phyloP scores from a whole-genome alignment of 2,329 filamentous ascomycete species.

The Zymoseptoria pseudotritici region DNA sequence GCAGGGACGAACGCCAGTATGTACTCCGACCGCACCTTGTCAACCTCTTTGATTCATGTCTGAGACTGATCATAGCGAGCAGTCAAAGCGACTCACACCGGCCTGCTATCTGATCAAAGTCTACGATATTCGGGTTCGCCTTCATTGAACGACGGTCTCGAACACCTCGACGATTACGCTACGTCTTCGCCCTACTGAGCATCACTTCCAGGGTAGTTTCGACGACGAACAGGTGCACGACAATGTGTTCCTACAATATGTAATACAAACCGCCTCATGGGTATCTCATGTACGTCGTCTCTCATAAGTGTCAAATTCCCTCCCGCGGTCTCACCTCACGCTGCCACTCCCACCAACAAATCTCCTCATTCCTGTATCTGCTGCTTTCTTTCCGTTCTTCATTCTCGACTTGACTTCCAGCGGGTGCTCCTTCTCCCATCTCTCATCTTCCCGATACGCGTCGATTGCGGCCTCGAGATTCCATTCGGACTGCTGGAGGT shows the following conservation, averaged over 20 bases:
- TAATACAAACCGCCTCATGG: neutral
- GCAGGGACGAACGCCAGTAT: neutral
- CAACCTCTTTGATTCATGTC: neutral
- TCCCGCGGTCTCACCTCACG: neutral
- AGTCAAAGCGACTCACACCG: neutral
- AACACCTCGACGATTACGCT: too few species aligned
- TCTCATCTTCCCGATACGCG: slow-evolving; percentile 62
- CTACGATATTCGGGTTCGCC: neutral
- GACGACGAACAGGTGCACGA: neutral
- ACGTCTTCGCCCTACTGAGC: neutral
- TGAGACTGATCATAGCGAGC: neutral
- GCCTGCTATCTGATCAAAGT: neutral
- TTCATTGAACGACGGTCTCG: too few species aligned
- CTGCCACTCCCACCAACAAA: slow-evolving; percentile 24
- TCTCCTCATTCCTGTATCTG: slow-evolving; percentile 29
- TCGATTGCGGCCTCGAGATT: slow-evolving; percentile 58
- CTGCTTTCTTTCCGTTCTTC: slow-evolving; percentile 34
- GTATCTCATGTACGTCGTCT: neutral
- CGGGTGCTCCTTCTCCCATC: slow-evolving; percentile 66
- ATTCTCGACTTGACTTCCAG: slow-evolving; percentile 42
- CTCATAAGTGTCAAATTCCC: neutral
- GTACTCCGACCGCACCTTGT: neutral
- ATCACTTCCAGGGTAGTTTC: neutral
- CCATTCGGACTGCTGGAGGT: slow-evolving; percentile 63
- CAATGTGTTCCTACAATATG: neutral